These are phyloP conservation scores for Alternaria dauci DNA, from an alignment of 2,329 filamentous ascomycete species.

Conservation along the genomic window DNA sequence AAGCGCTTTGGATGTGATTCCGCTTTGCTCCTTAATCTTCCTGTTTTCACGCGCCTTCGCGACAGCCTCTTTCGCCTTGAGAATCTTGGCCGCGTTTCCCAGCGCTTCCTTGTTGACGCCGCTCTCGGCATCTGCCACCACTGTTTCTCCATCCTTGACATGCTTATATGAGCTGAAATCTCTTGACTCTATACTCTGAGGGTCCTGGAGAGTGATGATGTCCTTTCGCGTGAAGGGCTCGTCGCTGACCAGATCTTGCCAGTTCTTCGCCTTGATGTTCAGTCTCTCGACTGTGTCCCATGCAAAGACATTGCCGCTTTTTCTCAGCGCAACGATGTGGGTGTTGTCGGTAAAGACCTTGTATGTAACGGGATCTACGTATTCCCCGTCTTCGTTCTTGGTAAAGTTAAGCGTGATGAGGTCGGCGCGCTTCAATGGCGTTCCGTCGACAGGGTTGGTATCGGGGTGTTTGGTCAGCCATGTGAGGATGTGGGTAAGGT, in stretches of 20 bases:
- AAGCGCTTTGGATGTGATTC: conserved; percentile 27
- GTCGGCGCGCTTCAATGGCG: conserved; percentile 79
- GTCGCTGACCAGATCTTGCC: conserved; percentile 89
- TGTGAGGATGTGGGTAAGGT: conserved; percentile 89
- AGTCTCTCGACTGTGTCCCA: conserved; percentile 95
- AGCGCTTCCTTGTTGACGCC: conserved; percentile 82
- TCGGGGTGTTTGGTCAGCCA: conserved; percentile 95
- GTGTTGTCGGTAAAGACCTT: conserved; percentile 99
- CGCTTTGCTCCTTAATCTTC: conserved; percentile 50
- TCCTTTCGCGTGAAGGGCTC: conserved; percentile 86
- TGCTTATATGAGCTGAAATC: conserved; percentile 91
- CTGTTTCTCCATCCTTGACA: conserved; percentile 81
- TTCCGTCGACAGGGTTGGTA: conserved; percentile 88
- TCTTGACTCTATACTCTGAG: conserved; percentile 83
- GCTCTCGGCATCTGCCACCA: conserved; percentile 72
- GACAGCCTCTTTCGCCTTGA: conserved; percentile 93
- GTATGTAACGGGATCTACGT: conserved; percentile 95
- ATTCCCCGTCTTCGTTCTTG: conserved; percentile 89
- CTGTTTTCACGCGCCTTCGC: conserved; percentile 84
- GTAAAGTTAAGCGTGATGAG: conserved; percentile 91
- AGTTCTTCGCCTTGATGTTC: conserved; percentile 97
- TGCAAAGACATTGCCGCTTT: conserved; percentile 92
- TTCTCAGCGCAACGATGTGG: conserved; percentile 87
- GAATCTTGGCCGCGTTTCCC: conserved; percentile 81
- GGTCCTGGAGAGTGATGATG: conserved; percentile 95